Percentiles rank a stretch among this genome's conserved stretches.
Conservation (phyloP, 2,329 filamentous ascomycete genomes). For the Aspergillus novofumigatus region DNA sequence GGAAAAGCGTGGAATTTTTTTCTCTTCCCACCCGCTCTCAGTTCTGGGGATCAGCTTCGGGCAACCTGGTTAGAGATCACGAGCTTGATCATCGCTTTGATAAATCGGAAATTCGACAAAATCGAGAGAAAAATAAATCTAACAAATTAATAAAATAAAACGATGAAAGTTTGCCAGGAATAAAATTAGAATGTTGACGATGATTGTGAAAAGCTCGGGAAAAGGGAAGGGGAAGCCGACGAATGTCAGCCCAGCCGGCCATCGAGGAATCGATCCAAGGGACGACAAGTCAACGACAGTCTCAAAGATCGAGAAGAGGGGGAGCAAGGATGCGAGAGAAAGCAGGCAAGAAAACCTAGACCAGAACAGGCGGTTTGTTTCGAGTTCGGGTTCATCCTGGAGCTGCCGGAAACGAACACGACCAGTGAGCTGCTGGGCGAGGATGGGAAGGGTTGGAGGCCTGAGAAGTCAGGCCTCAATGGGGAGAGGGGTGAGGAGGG, state of each 20-base stretch:
- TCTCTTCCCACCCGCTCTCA: conserved; percentile 12
- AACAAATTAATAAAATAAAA: neutral
- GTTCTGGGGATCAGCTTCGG: too few species aligned
- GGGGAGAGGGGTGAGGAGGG: too few species aligned
- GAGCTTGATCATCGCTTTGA: neutral
- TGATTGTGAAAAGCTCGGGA: neutral
- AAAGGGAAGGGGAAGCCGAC: neutral
- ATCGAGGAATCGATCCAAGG: neutral
- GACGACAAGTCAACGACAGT: neutral
- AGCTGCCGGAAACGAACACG: conserved; percentile 9
- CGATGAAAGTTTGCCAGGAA: neutral
- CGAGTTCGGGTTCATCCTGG: conserved; percentile 1
- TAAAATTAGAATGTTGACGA: neutral
- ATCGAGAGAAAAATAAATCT: neutral
- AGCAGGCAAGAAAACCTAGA: conserved; percentile 3
- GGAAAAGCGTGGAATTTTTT: conserved; percentile 23
- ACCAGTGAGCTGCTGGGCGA: neutral
- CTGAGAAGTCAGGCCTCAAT: conserved; percentile 11
- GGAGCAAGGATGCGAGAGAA: neutral
- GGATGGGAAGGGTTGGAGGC: neutral
- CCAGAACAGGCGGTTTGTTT: conserved; percentile 7
- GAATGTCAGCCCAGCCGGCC: neutral
- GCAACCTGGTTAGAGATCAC: conserved; percentile 1
- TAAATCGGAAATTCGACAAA: neutral
- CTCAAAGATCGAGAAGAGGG: neutral